Evolutionary conservation across 768 basidiomycete species (phyloP).

Genomic region (Amanita rubescens): DNA sequence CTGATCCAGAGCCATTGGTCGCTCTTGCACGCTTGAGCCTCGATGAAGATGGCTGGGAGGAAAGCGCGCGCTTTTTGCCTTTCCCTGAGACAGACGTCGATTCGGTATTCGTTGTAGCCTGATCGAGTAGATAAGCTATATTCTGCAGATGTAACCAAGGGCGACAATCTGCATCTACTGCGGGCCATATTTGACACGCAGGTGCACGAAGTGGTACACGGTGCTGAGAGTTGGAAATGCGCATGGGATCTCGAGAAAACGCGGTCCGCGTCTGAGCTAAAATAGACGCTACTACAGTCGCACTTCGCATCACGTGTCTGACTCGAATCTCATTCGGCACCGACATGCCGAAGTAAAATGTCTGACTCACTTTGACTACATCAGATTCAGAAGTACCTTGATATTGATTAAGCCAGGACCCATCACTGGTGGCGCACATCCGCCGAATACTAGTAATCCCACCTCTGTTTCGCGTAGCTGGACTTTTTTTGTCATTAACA

Average conservation of each 20-base stretch:
- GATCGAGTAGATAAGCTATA: not conserved
- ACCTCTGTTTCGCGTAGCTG: too few species aligned
- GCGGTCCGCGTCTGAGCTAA: not conserved
- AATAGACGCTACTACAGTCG: too few species aligned
- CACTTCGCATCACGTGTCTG: too few species aligned
- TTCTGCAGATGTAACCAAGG: constrained; percentile 6
- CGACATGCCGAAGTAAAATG: not conserved
- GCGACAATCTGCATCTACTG: not conserved
- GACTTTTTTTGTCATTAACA: too few species aligned
- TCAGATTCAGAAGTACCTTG: not conserved
- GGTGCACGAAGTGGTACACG: not conserved
- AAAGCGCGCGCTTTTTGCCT: constrained; percentile 6
- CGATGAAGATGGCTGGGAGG: not conserved
- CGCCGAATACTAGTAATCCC: too few species aligned
- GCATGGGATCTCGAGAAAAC: not conserved
- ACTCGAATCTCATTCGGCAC: not conserved
- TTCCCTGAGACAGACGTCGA: not conserved
- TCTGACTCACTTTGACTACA: not conserved
- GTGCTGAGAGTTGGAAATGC: constrained; percentile 1
- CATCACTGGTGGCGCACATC: too few species aligned
- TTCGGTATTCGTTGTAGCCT: not conserved
- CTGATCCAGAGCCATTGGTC: not conserved
- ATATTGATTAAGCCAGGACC: too few species aligned
- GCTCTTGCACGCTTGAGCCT: not conserved
- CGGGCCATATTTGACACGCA: not conserved